phyloP scores from a whole-genome alignment of 139 green algal genomes.

The Chlamydomonas asymmetrica region DNA sequence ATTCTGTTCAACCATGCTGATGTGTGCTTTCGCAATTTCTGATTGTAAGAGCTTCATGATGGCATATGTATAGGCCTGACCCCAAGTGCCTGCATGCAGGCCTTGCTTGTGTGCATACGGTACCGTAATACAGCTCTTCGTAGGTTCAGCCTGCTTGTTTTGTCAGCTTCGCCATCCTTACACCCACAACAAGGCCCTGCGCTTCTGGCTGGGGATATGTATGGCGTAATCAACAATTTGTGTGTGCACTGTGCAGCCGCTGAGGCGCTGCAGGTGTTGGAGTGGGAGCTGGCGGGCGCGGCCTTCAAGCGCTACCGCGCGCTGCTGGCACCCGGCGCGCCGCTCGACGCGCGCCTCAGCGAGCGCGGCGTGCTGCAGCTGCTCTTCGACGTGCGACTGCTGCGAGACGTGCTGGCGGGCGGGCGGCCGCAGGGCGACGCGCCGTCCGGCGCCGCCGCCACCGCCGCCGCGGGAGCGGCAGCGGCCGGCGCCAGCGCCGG shows the following conservation, averaged over 20 bases:
- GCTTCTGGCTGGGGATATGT: no score
- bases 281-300: constrained; percentile 71
- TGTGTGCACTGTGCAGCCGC: constrained; percentile 24
- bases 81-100: no score
- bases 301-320: constrained; percentile 4
- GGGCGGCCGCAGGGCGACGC: constrained; percentile 37
- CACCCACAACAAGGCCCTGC: no score
- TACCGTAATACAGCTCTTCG: no score
- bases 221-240: no score
- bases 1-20: no score
- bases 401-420: constrained; percentile 71
- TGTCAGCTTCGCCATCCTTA: no score
- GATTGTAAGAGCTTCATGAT: no score
- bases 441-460: background rate
- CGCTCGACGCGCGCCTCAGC: constrained; percentile 28
- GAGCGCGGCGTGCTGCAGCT: constrained; percentile 93
- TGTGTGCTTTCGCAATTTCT: no score
- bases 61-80: no score
- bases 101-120: no score
- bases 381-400: constrained; percentile 83
- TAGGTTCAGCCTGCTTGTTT: no score
- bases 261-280: constrained; percentile 68
- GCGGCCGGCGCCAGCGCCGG: constrained; percentile 11
- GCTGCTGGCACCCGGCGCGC: constrained; percentile 30
- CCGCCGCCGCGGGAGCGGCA: background rate